Percentiles rank a stretch among this genome's conserved stretches.
phyloP scores from a whole-genome alignment of 495 filamentous ascomycete species.

The Letharia lupina region DNA sequence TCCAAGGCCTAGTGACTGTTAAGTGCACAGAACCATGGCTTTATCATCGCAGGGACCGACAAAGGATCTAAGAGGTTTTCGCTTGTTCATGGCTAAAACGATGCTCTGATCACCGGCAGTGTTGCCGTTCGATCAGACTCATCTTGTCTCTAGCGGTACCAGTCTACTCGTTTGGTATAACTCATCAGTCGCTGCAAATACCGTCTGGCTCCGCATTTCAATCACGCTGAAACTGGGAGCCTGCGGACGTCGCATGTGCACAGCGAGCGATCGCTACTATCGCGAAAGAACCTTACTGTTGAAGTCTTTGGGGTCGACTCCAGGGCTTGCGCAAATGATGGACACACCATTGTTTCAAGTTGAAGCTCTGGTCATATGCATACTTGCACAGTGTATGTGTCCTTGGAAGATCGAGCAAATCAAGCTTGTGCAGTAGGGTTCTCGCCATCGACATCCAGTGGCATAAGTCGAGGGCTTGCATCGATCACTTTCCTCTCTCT shows the following conservation, averaged over 20 bases:
- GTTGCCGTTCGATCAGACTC: background rate
- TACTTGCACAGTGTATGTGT: background rate
- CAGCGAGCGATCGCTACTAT: background rate
- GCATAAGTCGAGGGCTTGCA: background rate
- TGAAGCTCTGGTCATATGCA: background rate
- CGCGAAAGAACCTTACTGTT: background rate
- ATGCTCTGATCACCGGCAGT: background rate
- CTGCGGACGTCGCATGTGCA: background rate
- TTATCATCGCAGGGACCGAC: background rate
- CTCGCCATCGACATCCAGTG: background rate
- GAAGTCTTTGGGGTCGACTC: background rate
- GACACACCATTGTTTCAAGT: background rate
- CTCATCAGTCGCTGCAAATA: background rate
- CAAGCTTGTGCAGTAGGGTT: background rate
- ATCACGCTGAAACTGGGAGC: background rate
- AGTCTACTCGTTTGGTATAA: background rate
- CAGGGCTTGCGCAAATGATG: background rate
- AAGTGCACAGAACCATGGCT: background rate
- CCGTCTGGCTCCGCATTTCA: background rate
- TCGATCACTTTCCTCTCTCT: background rate
- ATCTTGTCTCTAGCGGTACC: background rate
- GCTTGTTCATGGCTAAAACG: no score
- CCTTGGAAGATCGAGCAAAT: background rate
- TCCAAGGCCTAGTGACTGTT: background rate
- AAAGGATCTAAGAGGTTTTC: no score